A percentile compares a stretch with the other conserved stretches of the same genome.
Conservation (phyloP, 1,139 yeast genomes). For the Yamadazyma membranifaciens region DNA sequence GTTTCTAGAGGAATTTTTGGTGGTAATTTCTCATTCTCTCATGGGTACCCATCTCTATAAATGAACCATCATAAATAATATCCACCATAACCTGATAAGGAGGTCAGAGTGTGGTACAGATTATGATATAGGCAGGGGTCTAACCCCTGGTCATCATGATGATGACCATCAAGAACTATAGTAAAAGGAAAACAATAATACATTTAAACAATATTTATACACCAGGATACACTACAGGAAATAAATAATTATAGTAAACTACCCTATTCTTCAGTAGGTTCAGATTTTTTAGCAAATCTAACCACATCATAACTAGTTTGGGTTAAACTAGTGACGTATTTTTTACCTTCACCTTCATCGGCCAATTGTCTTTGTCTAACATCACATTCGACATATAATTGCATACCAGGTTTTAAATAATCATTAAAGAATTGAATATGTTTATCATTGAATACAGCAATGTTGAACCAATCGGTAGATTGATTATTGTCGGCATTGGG, state of each 20-base stretch:
- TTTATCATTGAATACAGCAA: constrained; percentile 40
- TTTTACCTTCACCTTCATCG: constrained; percentile 36
- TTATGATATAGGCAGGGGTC: too few relatives aligned
- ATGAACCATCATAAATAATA: too few relatives aligned
- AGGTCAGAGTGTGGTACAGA: too few relatives aligned
- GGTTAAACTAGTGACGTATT: constrained; percentile 30
- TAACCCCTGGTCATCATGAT: too few relatives aligned
- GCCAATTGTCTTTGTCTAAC: constrained; percentile 33
- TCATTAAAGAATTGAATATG: constrained; percentile 39
- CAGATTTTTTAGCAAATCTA: constrained; percentile 35
- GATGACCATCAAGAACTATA: too few relatives aligned
- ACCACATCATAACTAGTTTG: constrained; percentile 41
- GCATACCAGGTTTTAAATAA: constrained; percentile 42
- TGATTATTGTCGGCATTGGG: constrained; percentile 30
- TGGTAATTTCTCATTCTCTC: too few relatives aligned
- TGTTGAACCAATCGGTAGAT: constrained; percentile 43
- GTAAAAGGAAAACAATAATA: constrained; percentile 3
- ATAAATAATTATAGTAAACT: neutral
- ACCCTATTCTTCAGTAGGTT: constrained; percentile 13
- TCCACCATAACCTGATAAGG: too few relatives aligned
- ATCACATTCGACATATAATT: constrained; percentile 42
- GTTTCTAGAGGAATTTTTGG: too few relatives aligned
- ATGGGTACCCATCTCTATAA: too few relatives aligned
- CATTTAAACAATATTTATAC: constrained; percentile 6
- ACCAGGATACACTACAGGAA: neutral